phyloP scores from a whole-genome alignment of 768 basidiomycete genomes.

The Grammothele lineata region DNA sequence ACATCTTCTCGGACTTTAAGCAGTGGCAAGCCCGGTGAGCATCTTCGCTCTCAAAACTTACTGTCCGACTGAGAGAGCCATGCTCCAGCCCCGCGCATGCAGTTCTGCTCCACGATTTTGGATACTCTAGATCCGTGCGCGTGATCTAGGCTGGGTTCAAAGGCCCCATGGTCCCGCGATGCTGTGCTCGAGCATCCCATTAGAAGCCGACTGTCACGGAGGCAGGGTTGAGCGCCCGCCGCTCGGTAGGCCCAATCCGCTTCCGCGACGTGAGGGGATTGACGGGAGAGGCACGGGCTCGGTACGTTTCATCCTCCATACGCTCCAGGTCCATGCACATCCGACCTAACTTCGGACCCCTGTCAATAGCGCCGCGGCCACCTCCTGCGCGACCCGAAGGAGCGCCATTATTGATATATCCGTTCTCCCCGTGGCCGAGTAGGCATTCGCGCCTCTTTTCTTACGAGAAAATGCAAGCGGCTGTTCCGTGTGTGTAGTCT shows the following conservation, averaged over 20 bases:
- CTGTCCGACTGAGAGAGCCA: too few relatives aligned
- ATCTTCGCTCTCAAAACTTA: too few relatives aligned
- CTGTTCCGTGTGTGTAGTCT: slow-evolving; percentile 6
- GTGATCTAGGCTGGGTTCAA: slow-evolving; percentile 1
- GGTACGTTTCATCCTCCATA: slow-evolving; percentile 8
- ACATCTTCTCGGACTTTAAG: too few relatives aligned
- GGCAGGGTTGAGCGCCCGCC: slow-evolving; percentile 1
- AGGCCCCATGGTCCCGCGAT: background rate
- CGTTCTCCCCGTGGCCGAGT: background rate
- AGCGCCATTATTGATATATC: background rate
- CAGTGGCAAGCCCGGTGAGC: too few relatives aligned
- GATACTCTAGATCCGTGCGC: too few relatives aligned
- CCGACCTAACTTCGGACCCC: slow-evolving; percentile 11
- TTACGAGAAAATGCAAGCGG: background rate
- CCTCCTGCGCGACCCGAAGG: too few relatives aligned
- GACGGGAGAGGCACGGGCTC: slow-evolving; percentile 1
- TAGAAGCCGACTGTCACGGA: slow-evolving; percentile 15
- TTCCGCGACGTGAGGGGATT: background rate
- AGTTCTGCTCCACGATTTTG: too few relatives aligned
- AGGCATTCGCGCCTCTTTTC: slow-evolving; percentile 2
- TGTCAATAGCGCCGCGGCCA: background rate
- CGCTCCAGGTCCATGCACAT: background rate
- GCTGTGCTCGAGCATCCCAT: slow-evolving; percentile 9
- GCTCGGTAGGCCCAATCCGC: too few relatives aligned
- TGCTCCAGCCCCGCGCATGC: too few relatives aligned